Evolutionary conservation across 2,329 filamentous ascomycete species (phyloP), one percentile per base, ranked within the genome.

Genomic region (Colletotrichum nymphaeae): DNA sequence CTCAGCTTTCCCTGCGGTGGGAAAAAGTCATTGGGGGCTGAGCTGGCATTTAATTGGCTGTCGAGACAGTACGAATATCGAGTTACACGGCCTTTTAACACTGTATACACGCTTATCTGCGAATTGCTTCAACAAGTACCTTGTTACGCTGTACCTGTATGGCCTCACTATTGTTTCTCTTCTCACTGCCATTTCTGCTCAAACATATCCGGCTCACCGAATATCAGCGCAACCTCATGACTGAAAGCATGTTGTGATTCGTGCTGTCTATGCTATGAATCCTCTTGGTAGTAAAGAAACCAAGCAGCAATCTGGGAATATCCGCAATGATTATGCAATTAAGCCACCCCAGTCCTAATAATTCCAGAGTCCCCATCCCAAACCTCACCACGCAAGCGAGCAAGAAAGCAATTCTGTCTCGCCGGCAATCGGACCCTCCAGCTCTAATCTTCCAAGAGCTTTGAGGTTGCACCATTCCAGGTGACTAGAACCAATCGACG

Each of bases 371-470:
- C 22, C 5, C 24, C 53, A 46, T 56, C 24, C 46, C 30, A 32
- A 64, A 22, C n/a, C 19, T 49, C 42, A 37, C 22, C 28, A 12
- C 24, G 28, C 16, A 8, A 37, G 55, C 46, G 5, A 42, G 24
- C 19, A 16, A 55, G 49, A 32, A 56, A 56, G 32, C 58, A 63
- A 56, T 19, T 62, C 30, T 46, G 52, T 65, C 32, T 11, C 24
- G 55, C 52, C 58, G 32, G 49, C n/a, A 46, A 63, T 63, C 58
- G 66, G 42, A 56, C 58, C 66, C 63, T 59, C 24, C 6, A 32
- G 66, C 66, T 63, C 66, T 68, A 32, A 55, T 68, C 19, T 68
- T 68, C 32, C 66, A 68, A 68, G 46, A 68, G 66, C 66, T 46
- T 14, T 14, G 66, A 68, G 66, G 63, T 9, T 56, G 46, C 32